Percentiles rank a stretch among this genome's conserved stretches.
phyloP scores from a whole-genome alignment of 768 basidiomycete genomes.

The Hebeloma cylindrosporum region DNA sequence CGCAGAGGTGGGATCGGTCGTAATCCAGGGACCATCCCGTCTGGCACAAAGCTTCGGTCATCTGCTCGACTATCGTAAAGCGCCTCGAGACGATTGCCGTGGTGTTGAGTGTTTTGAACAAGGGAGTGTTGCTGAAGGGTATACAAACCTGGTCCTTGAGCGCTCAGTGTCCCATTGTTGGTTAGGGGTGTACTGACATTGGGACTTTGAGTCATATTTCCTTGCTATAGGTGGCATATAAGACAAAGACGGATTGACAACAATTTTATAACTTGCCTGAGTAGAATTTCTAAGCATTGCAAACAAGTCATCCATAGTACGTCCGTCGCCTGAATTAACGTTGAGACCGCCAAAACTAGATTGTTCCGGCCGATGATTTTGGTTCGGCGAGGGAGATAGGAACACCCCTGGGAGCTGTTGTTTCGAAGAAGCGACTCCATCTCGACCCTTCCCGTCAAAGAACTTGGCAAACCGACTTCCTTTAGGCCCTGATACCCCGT shows the following conservation, averaged over 20 bases:
- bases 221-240: slow-evolving; percentile 32
- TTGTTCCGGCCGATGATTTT: slow-evolving; percentile 48
- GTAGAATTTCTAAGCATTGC: slow-evolving; percentile 77
- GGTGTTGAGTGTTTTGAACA: slow-evolving; percentile 44
- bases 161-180: slow-evolving; percentile 31
- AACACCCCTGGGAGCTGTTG: slow-evolving; percentile 37
- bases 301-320: slow-evolving; percentile 78
- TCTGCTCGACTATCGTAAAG: slow-evolving; percentile 74
- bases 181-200: slow-evolving; percentile 21
- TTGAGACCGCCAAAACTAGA: slow-evolving; percentile 32
- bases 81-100: slow-evolving; percentile 58
- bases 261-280: slow-evolving; percentile 50
- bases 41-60: slow-evolving; percentile 77
- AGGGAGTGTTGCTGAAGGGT: slow-evolving; percentile 43
- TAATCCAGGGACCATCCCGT: slow-evolving; percentile 84
- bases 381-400: slow-evolving; percentile 46
- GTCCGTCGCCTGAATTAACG: slow-evolving; percentile 45
- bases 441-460: slow-evolving; percentile 72
- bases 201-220: slow-evolving; percentile 25
- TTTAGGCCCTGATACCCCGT: slow-evolving; percentile 54
- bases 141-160: slow-evolving; percentile 39
- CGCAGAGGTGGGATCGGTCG: slow-evolving; percentile 62
- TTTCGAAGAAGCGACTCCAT: slow-evolving; percentile 38
- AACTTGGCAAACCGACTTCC: slow-evolving; percentile 88
- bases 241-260: background rate